These are phyloP conservation scores for Thymus mandschuricus DNA, from an alignment of 257 asterid genomes.

Conservation along the genomic window DNA sequence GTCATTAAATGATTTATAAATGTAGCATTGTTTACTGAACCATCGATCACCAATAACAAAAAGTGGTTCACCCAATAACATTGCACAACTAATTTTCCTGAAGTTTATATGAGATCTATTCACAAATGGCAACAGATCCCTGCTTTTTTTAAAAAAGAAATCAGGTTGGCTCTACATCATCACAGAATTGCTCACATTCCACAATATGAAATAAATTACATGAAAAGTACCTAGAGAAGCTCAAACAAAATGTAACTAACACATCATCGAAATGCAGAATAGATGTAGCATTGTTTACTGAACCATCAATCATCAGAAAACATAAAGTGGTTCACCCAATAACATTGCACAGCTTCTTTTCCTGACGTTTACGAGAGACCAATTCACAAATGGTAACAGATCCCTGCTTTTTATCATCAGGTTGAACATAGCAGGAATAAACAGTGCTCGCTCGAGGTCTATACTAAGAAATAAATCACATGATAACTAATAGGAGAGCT, in stretches of 20 bases:
- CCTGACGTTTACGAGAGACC: slow-evolving; percentile 71
- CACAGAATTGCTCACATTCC: no score
- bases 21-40: slow-evolving; percentile 69
- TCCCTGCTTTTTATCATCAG: slow-evolving; percentile 71
- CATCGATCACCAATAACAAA: slow-evolving; percentile 40
- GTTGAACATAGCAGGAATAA: background rate
- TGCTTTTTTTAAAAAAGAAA: slow-evolving; percentile 49
- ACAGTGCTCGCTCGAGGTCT: no score
- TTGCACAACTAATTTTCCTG: slow-evolving; percentile 58
- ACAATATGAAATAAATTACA: background rate
- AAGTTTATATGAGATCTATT: slow-evolving; percentile 56
- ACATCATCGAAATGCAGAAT: background rate
- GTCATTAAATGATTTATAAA: background rate
- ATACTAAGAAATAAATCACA: background rate
- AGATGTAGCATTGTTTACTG: slow-evolving; percentile 58
- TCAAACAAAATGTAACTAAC: background rate
- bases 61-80: slow-evolving; percentile 75
- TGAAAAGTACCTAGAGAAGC: background rate
- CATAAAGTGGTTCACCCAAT: slow-evolving; percentile 68
- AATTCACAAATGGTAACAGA: slow-evolving; percentile 55
- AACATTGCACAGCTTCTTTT: slow-evolving; percentile 52
- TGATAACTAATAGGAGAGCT: no score
- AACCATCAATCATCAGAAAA: slow-evolving; percentile 49
- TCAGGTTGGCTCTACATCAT: slow-evolving; percentile 34
- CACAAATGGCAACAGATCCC: slow-evolving; percentile 63